Evolutionary conservation across 2,329 filamentous ascomycete genomes (phyloP).

Genomic region (Hirsutella thompsonii): DNA sequence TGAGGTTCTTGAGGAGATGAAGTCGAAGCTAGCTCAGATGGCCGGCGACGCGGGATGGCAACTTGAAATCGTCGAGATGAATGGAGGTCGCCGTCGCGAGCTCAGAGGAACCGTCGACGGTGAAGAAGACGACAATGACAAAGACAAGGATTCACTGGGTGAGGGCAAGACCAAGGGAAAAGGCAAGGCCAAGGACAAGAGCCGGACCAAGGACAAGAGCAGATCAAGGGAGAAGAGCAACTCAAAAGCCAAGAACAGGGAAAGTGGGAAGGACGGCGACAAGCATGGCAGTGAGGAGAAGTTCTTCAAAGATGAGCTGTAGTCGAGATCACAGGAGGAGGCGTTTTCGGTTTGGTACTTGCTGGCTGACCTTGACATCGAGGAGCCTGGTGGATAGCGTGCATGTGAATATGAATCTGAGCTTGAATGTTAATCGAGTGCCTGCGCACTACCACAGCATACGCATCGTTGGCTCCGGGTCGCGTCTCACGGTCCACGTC

Average conservation of each 20-base stretch:
- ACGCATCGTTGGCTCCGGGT: too few relatives aligned
- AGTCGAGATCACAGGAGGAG: constrained; percentile 3
- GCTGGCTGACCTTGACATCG: neutral
- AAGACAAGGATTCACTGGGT: constrained; percentile 6
- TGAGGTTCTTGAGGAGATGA: constrained; percentile 55
- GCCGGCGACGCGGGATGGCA: constrained; percentile 67
- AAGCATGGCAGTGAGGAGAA: constrained; percentile 30
- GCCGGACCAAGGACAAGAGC: constrained; percentile 2
- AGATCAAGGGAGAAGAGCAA: too few relatives aligned
- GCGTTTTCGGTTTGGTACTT: neutral
- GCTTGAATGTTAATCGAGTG: too few relatives aligned
- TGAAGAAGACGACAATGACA: constrained; percentile 9
- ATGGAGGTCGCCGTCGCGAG: constrained; percentile 40
- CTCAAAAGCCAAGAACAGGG: too few relatives aligned
- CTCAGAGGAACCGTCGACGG: constrained; percentile 58
- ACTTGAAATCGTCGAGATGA: constrained; percentile 63
- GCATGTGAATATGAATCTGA: too few relatives aligned
- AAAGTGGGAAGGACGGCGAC: too few relatives aligned
- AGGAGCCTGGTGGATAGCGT: neutral
- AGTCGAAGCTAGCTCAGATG: constrained; percentile 52
- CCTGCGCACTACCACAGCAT: too few relatives aligned
- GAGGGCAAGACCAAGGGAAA: constrained; percentile 1
- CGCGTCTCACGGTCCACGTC: too few relatives aligned
- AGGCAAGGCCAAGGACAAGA: constrained; percentile 1
- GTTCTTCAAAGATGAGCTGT: constrained; percentile 42